Conservation (phyloP, 257 asterid species). For the Oldenlandia corymbosa region DNA sequence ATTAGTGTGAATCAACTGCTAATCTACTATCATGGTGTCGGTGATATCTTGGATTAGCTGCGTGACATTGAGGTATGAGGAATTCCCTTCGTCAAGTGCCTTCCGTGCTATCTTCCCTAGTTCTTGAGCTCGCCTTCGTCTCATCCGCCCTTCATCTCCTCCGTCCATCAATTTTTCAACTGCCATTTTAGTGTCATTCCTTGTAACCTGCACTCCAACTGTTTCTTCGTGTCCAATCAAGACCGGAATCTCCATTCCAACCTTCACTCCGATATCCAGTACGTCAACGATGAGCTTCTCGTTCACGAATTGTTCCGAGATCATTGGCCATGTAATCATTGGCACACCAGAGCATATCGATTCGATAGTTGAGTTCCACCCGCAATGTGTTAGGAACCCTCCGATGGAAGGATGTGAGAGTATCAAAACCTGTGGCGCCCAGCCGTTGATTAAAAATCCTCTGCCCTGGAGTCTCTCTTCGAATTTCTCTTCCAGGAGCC, state of each 20-base stretch:
- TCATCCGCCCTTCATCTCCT: slow-evolving; percentile 37
- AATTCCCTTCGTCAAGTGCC: slow-evolving; percentile 34
- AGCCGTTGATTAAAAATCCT: slow-evolving; percentile 38
- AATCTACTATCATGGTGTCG: slow-evolving; percentile 6
- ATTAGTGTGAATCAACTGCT: too few species aligned
- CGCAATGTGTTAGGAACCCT: slow-evolving; percentile 57
- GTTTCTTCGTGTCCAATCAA: slow-evolving; percentile 33
- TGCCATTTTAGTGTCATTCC: slow-evolving; percentile 13
- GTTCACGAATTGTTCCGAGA: slow-evolving; percentile 54
- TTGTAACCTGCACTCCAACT: slow-evolving; percentile 27
- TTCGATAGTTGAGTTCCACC: slow-evolving; percentile 64
- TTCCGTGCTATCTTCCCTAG: slow-evolving; percentile 32
- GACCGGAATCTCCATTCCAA: slow-evolving; percentile 37
- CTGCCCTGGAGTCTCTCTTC: slow-evolving; percentile 35
- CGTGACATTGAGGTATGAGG: slow-evolving; percentile 26
- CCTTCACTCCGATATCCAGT: slow-evolving; percentile 38
- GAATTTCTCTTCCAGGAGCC: slow-evolving; percentile 38
- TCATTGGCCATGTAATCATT: slow-evolving; percentile 54
- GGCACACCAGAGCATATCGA: slow-evolving; percentile 45
- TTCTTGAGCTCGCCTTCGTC: slow-evolving; percentile 34
- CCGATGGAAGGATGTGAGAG: slow-evolving; percentile 47
- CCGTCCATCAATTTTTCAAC: slow-evolving; percentile 27
- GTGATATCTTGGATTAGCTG: slow-evolving; percentile 30
- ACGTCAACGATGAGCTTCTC: slow-evolving; percentile 44
- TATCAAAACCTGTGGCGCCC: slow-evolving; percentile 60